phyloP scores from a whole-genome alignment of 2,329 filamentous ascomycete genomes.

The Dactylella cylindrospora region DNA sequence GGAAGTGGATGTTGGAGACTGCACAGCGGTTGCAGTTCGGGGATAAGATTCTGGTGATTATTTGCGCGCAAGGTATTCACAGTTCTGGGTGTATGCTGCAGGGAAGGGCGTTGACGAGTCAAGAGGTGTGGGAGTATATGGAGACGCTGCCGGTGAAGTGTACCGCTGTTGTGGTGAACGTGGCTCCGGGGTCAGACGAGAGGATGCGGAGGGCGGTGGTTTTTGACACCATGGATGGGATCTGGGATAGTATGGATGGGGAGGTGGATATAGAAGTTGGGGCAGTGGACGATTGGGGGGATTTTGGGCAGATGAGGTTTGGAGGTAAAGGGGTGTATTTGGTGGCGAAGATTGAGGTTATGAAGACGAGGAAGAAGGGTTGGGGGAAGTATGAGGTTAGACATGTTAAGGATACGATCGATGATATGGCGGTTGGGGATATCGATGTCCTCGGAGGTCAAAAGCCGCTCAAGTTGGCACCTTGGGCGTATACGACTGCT shows the following conservation, averaged over 20 bases:
- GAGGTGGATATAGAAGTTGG: constrained; percentile 3
- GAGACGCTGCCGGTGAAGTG: constrained; percentile 16
- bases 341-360: constrained; percentile 9
- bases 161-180: constrained; percentile 9
- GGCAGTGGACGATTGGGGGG: too few species aligned
- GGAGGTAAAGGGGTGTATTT: constrained; percentile 16
- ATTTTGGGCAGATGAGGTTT: too few species aligned
- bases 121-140: constrained; percentile 23
- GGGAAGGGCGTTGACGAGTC: constrained; percentile 9
- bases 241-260: not conserved
- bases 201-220: constrained; percentile 4
- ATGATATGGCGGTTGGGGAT: not conserved
- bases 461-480: constrained; percentile 11
- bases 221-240: not conserved
- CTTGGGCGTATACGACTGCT: constrained; percentile 14
- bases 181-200: constrained; percentile 16
- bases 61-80: constrained; percentile 18
- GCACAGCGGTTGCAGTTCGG: not conserved
- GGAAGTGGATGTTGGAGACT: not conserved
- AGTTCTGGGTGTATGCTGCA: constrained; percentile 15
- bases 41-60: constrained; percentile 13
- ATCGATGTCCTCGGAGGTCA: constrained; percentile 1
- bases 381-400: not conserved
- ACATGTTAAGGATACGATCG: constrained; percentile 8
- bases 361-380: constrained; percentile 7